Evolutionary conservation across 192 early-diverging fungal species (phyloP), one percentile per base, ranked within the genome.

Genomic region (Coemansia sp.): DNA sequence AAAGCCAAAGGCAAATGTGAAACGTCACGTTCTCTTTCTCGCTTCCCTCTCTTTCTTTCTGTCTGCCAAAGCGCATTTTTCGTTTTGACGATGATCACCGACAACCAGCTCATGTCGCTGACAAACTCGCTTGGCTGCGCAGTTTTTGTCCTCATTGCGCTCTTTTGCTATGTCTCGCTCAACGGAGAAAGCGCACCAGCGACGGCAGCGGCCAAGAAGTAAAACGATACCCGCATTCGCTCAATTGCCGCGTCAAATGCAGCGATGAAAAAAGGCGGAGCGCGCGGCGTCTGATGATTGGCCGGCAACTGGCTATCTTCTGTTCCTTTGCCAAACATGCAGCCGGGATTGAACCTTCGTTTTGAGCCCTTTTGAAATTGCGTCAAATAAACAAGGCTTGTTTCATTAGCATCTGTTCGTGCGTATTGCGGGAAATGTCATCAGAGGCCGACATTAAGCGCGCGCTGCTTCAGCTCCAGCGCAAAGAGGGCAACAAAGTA

Each of bases 401-500:
- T 43, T 43, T 43, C n/a, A n/a, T n/a, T n/a, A n/a, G 14, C 40
- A 25, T 7, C 12, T 24, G n/a, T 54, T n/a, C n/a, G n/a, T n/a
- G n/a, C n/a, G n/a, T n/a, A n/a, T n/a, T n/a, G n/a, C n/a, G n/a
- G n/a, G 40, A 57, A 52, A 75, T 75, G 72, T 38, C 58, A 3
- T 35, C 67, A 8, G 66, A 65, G n/a, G 67, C 63, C 27, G 64
- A 47, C 24, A 48, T 56, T 42, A 77, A 77, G 64, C 63, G 67
- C n/a, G 28, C 58, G 31, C 38, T 77, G 57, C 60, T 67, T 6
- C 60, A 67, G 46, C 67, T 77, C 27, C 73, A 70, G 62, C 62
- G 67, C 12, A 65, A 61, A 52, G 73, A 70, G 11, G 68, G 55
- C 14, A 77, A 77, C 67, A 77, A 70, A 55, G 72, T 75, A 54